phyloP scores from a whole-genome alignment of 371 early-diverging fungal species.

The Mucor plumbeus region DNA sequence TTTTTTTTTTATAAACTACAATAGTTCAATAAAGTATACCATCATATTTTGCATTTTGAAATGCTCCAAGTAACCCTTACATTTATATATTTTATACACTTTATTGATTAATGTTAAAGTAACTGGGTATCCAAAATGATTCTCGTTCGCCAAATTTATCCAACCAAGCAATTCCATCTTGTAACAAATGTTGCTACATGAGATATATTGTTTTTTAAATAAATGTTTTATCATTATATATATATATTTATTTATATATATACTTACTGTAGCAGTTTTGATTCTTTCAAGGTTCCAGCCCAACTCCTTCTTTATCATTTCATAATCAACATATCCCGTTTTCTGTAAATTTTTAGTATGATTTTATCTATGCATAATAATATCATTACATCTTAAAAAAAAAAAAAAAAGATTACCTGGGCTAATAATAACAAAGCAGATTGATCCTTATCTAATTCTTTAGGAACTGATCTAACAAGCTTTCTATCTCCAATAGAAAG shows the following conservation, averaged over 20 bases:
- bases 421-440: conserved; percentile 72
- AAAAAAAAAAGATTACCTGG: conserved; percentile 44
- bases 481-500: conserved; percentile 75
- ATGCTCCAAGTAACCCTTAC: not conserved
- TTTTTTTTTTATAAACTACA: not conserved
- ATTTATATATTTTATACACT: not conserved
- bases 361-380: not conserved
- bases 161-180: conserved; percentile 86
- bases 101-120: conserved; percentile 38
- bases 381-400: not conserved
- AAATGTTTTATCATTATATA: conserved; percentile 7
- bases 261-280: conserved; percentile 45
- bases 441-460: conserved; percentile 88
- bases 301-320: conserved; percentile 53
- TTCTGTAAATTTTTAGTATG: conserved; percentile 38
- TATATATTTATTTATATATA: not conserved
- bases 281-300: conserved; percentile 70
- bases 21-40: conserved; percentile 5
- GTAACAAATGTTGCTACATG: conserved; percentile 69
- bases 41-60: not conserved
- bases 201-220: conserved; percentile 1
- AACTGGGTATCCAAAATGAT: conserved; percentile 86
- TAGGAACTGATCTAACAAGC: conserved; percentile 89
- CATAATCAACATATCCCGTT: conserved; percentile 66
- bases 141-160: conserved; percentile 66